Percentiles rank a stretch among this genome's conserved stretches.
Conservation (phyloP, 2,329 filamentous ascomycete genomes). For the Monosporascus sp. region DNA sequence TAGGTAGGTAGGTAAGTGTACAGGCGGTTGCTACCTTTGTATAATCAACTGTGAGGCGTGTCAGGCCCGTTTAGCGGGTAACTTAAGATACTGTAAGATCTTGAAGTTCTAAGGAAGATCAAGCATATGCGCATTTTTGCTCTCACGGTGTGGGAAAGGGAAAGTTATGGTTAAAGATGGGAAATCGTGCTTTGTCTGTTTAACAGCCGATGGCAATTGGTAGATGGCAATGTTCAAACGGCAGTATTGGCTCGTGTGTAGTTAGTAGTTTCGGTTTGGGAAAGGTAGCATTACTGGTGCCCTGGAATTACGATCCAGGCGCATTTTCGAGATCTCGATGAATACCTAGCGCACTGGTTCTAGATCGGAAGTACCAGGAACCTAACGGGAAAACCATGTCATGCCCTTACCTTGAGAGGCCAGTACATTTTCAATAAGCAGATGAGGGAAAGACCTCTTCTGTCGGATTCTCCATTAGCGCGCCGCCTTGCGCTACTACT, state of each 20-base stretch:
- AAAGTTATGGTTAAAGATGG: no score
- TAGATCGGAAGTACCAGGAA: constrained; percentile 11
- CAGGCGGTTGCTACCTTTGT: no score
- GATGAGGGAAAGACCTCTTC: neutral
- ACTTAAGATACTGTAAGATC: no score
- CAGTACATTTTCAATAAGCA: no score
- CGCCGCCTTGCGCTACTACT: neutral
- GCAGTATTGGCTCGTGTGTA: constrained; percentile 15
- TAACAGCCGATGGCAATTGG: constrained; percentile 8
- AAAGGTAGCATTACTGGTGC: constrained; percentile 25
- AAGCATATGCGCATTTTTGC: no score
- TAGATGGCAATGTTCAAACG: constrained; percentile 30
- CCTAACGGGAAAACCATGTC: neutral
- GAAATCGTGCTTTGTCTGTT: no score
- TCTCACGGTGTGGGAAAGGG: no score
- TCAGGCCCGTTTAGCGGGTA: no score
- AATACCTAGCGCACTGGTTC: constrained; percentile 12
- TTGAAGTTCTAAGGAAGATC: no score
- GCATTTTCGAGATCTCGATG: constrained; percentile 28
- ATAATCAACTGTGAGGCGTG: no score
- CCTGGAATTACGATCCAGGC: constrained; percentile 24
- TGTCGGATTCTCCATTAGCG: neutral
- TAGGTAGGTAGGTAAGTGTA: no score
- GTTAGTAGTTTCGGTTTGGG: constrained; percentile 6
- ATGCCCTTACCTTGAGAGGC: no score